A percentile compares a stretch with the other conserved stretches of the same genome.
These are phyloP conservation scores for Zygosaccharomyces sapae DNA, from an alignment of 1,139 yeast genomes.

Conservation along the genomic window DNA sequence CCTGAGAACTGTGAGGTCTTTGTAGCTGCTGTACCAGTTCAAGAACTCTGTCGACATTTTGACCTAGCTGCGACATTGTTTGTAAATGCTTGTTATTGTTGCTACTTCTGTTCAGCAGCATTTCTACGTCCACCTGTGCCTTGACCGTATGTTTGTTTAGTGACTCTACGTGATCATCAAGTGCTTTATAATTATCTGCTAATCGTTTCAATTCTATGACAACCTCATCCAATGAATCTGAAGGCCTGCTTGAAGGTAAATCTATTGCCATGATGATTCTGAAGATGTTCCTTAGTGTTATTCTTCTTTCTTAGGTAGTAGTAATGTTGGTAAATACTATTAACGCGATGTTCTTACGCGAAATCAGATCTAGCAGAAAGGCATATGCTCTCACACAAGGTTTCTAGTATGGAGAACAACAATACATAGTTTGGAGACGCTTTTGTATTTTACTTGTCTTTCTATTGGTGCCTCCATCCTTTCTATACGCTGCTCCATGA, in stretches of 20 bases:
- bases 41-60: constrained; percentile 15
- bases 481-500: too few relatives aligned
- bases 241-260: constrained; percentile 7
- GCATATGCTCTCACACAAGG: too few relatives aligned
- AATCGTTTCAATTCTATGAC: constrained; percentile 35
- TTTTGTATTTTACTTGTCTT: too few relatives aligned
- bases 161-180: constrained; percentile 30
- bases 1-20: constrained; percentile 1
- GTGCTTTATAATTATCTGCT: constrained; percentile 28
- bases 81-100: constrained; percentile 43
- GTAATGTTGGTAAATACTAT: constrained; percentile 6
- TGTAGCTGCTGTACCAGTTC: constrained; percentile 8
- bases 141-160: constrained; percentile 39
- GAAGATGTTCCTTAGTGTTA: background rate
- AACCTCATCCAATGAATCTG: constrained; percentile 28
- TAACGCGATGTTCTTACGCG: background rate
- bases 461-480: too few relatives aligned
- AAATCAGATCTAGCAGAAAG: background rate
- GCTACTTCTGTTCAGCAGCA: constrained; percentile 40
- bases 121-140: constrained; percentile 41
- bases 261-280: background rate
- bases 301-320: background rate
- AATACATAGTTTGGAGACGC: too few relatives aligned
- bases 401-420: background rate
- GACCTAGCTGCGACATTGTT: constrained; percentile 30